Base-by-base conservation (phyloP, 1,284 basidiomycete species). In the Leccinum huronense region DNA sequence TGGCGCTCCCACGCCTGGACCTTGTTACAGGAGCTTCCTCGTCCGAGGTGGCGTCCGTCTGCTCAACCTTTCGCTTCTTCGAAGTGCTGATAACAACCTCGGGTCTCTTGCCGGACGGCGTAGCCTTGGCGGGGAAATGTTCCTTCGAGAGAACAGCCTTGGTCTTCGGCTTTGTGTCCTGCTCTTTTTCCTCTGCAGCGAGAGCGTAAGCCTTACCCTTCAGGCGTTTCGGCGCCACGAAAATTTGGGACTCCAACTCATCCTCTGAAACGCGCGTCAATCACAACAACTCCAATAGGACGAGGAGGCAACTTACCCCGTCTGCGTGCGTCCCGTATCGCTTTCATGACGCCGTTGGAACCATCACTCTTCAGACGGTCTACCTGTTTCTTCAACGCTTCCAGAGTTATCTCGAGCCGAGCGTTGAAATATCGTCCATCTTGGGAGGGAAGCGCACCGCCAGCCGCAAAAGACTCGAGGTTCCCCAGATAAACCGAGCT, bases 391-490 rank as follows among this genome's bases (percentile, higher is more conserved):
- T 81, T 80, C 31, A 97, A 78, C 1, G 83, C 80, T 8, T 79
- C 76, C 58, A 91, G 76, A 19, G 86, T 82, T 27, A 85, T 82
- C 36, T 90, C 86, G 23, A 97, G 80, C 36, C 91, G 84, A 14
- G 90, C 88, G 58, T 90, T 87, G 81, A 96, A 96, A 79, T 94
- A 94, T n/a, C 95, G 86, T 8, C 93, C 93, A 14, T 94, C 92
- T 60, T 82, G 80, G 33, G 79, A 75, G 1, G 91, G 90, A 45
- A 94, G 78, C 19, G 83, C 77, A 2, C 87, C 86, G 6, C 81
- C 85, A 11, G 84, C 91, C 10, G 89, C 86, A 42, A 95, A 83
- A 2, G 85, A 78, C 65, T 87, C 85, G 14, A 94, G 81, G 71
- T 93, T 92, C 11, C 86, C 86, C 64, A 94, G 83, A 73, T 96